A percentile compares a stretch with the other conserved stretches of the same genome.
phyloP scores from a whole-genome alignment of 306 rosid genomes.

The Quercus suber region DNA sequence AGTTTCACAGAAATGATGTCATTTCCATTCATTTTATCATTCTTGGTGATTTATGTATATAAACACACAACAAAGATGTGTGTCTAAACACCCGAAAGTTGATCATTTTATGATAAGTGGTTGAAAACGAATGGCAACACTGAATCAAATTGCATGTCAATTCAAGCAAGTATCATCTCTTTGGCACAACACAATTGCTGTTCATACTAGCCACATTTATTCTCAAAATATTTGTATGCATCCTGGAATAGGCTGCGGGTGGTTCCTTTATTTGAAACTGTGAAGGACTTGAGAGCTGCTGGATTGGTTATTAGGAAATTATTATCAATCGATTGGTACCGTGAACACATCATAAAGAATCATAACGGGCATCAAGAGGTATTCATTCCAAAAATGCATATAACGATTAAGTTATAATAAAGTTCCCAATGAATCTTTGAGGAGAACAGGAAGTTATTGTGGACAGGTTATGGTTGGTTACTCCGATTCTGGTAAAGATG shows the following conservation, averaged over 20 bases:
- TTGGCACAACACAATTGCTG: not conserved
- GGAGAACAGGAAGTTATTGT: conserved; percentile 21
- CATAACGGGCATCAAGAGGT: conserved; percentile 96
- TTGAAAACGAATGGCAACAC: not conserved
- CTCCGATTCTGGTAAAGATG: conserved; percentile 98
- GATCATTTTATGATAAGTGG: not conserved
- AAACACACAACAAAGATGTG: not conserved
- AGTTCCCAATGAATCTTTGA: conserved; percentile 13
- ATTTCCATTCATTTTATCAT: not conserved
- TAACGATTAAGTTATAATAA: not conserved
- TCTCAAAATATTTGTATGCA: conserved; percentile 9
- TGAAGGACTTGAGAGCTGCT: conserved; percentile 87
- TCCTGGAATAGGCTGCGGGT: conserved; percentile 69
- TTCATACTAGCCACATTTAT: not conserved
- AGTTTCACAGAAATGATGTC: not conserved
- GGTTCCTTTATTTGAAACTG: conserved; percentile 95
- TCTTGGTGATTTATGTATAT: not conserved
- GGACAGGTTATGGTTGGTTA: conserved; percentile 95
- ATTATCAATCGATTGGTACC: conserved; percentile 85
- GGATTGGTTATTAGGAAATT: conserved; percentile 80
- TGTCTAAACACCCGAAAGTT: not conserved
- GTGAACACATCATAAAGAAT: conserved; percentile 66
- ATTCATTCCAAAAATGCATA: conserved; percentile 2
- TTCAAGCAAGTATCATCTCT: not conserved
- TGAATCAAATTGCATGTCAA: too few relatives aligned